Evolutionary conservation across 2,329 filamentous ascomycete genomes (phyloP).

Genomic region (Ascochyta koolunga): DNA sequence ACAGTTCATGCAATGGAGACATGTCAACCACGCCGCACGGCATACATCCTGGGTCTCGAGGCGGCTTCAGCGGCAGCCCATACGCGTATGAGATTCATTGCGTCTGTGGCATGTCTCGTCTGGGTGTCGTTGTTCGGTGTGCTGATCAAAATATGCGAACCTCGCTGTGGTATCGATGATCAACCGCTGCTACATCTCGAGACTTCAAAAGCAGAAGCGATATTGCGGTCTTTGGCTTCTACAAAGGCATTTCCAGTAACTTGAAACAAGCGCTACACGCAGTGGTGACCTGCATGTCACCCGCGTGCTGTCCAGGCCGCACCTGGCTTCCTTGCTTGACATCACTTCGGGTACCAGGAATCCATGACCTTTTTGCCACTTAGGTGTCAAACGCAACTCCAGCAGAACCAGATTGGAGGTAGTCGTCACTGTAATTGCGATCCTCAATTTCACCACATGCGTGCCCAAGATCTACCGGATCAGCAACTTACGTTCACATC

Average conservation of each 20-base stretch:
- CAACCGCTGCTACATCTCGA: not conserved
- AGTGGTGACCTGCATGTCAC: conserved; percentile 10
- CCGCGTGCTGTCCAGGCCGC: conserved; percentile 1
- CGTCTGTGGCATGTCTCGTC: conserved; percentile 9
- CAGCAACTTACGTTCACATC: conserved; percentile 26
- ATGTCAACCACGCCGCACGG: conserved; percentile 13
- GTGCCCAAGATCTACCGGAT: conserved; percentile 35
- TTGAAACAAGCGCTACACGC: conserved; percentile 15
- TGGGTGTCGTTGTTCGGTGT: not conserved
- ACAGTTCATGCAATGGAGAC: conserved; percentile 15
- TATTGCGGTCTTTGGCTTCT: not conserved
- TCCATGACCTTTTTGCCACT: conserved; percentile 15
- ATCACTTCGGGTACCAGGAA: conserved; percentile 18
- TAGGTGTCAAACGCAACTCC: conserved; percentile 7
- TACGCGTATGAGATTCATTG: conserved; percentile 8
- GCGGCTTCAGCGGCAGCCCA: conserved; percentile 10
- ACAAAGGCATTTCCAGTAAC: not conserved
- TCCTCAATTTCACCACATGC: conserved; percentile 27
- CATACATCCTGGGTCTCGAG: conserved; percentile 12
- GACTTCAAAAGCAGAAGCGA: not conserved
- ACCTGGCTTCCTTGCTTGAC: conserved; percentile 11
- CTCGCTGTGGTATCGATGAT: not conserved
- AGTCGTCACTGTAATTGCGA: conserved; percentile 29
- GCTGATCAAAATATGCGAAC: not conserved
- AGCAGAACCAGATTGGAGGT: conserved; percentile 12